Evolutionary conservation across 192 early-diverging fungal genomes (phyloP).

Genomic region (Entomortierella lignicola): DNA sequence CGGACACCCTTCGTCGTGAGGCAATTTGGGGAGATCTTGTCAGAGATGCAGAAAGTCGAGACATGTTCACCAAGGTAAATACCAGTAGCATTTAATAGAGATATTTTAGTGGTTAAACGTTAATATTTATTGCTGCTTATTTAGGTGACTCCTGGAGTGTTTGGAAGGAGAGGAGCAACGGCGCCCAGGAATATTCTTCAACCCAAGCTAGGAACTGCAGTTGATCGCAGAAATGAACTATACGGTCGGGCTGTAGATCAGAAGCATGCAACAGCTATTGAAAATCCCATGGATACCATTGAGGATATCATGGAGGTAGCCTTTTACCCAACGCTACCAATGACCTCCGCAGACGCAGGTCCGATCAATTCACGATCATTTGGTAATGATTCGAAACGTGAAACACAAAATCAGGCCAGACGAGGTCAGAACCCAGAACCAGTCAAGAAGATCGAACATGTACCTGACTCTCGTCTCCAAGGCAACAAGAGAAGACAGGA

Average conservation of each 20-base stretch:
- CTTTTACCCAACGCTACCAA: slow-evolving; percentile 19
- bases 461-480: neutral
- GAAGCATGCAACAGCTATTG: slow-evolving; percentile 15
- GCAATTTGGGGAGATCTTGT: slow-evolving; percentile 82
- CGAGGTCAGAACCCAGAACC: neutral
- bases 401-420: neutral
- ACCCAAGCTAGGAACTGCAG: neutral
- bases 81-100: too few species aligned
- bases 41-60: slow-evolving; percentile 67
- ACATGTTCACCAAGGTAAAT: slow-evolving; percentile 50
- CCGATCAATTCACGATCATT: neutral
- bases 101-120: slow-evolving; percentile 1
- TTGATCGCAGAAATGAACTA: slow-evolving; percentile 17
- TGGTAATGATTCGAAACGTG: neutral
- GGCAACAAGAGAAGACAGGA: slow-evolving; percentile 10
- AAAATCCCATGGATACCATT: slow-evolving; percentile 14
- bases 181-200: slow-evolving; percentile 25
- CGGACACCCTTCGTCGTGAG: slow-evolving; percentile 67
- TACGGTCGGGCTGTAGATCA: slow-evolving; percentile 16
- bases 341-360: neutral
- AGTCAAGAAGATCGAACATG: neutral
- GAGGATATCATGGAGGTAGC: slow-evolving; percentile 25
- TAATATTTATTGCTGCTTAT: neutral
- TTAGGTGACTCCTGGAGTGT: slow-evolving; percentile 21
- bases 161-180: slow-evolving; percentile 24